Evolutionary conservation across 371 early-diverging fungal genomes (phyloP), one percentile per base, ranked within the genome.

Genomic region (Fennellomyces sp.): DNA sequence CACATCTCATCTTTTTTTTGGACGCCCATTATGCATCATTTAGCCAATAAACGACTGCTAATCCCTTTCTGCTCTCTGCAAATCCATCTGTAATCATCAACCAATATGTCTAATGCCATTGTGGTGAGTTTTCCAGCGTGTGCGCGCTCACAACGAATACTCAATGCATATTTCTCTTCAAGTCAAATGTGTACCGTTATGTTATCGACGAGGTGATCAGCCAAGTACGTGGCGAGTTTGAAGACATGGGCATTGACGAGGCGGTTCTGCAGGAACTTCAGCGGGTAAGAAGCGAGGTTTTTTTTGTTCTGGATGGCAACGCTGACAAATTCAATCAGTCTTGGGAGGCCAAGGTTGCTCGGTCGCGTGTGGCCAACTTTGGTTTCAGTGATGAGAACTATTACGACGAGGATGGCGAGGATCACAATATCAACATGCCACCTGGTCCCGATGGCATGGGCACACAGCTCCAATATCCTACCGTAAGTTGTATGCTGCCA

Each of bases 161-260:
- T 51, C 17, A 41, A 33, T 49, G 15, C 12, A 29, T 48, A 10
- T 52, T 38, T 51, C 33, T 29, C 52, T 33, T 49, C 39, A 36
- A 90, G 85, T 83, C 90, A 2, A 75, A 79, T 58, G 89, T 95
- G 27, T 98, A 98, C 76, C 83, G 88, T 51, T 86, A 86, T 72
- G 92, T 98, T 38, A 97, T 98, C 67, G 90, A 92, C 75, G 96
- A 98, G 63, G 98, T 98, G 53, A 90, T 95, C 64, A 86, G 87
- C 57, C 92, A 93, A 69, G 90, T 93, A 33, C 88, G 88, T 53
- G 83, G 87, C n/a, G 92, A 94, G 42, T 97, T 96, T 78, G 92
- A 92, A 56, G 91, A 92, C 62, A 84, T 89, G 80, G 97, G 97
- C 33, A 85, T 97, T 30, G 93, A 96, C 61, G 92, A 94, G 54